Percentiles rank a stretch among this genome's conserved stretches.
These are phyloP conservation scores for Gaertneriomyces semiglobifer DNA, from an alignment of 192 early-diverging fungal species.

Conservation along the genomic window DNA sequence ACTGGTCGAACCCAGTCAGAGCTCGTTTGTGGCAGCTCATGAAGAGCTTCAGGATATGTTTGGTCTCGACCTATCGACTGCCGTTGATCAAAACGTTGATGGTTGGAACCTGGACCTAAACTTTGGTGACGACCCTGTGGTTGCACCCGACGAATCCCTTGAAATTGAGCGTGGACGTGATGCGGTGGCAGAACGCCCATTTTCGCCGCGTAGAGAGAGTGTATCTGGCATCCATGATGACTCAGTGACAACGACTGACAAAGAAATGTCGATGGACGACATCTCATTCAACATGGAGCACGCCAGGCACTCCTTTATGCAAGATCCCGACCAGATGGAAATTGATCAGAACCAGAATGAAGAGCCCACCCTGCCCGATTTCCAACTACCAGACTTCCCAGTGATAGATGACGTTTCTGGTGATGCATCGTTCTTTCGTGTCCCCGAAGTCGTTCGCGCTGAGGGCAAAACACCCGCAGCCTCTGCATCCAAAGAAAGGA, in stretches of 20 bases:
- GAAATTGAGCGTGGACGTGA: conserved; percentile 62
- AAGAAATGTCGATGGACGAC: background rate
- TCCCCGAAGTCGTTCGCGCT: conserved; percentile 5
- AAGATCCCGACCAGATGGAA: conserved; percentile 15
- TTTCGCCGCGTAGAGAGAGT: conserved; percentile 23
- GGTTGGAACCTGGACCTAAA: conserved; percentile 39
- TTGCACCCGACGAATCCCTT: conserved; percentile 34
- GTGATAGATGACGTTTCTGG: conserved; percentile 6
- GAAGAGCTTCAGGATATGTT: conserved; percentile 28
- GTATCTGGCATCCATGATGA: background rate
- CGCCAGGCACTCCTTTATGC: background rate
- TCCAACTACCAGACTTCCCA: background rate
- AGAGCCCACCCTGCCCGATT: too few relatives aligned
- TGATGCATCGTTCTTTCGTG: conserved; percentile 1
- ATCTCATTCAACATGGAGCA: background rate
- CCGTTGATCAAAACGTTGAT: conserved; percentile 27
- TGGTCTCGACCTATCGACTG: conserved; percentile 1
- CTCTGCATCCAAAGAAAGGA: conserved; percentile 2
- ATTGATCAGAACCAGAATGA: conserved; percentile 2
- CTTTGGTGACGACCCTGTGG: conserved; percentile 35
- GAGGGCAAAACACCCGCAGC: background rate
- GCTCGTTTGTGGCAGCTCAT: conserved; percentile 11
- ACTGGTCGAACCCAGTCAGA: conserved; percentile 36
- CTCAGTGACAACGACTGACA: too few relatives aligned
- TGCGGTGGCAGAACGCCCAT: conserved; percentile 22